Evolutionary conservation across 208 protist genomes (phyloP).

Genomic region (Leishmania tropica): DNA sequence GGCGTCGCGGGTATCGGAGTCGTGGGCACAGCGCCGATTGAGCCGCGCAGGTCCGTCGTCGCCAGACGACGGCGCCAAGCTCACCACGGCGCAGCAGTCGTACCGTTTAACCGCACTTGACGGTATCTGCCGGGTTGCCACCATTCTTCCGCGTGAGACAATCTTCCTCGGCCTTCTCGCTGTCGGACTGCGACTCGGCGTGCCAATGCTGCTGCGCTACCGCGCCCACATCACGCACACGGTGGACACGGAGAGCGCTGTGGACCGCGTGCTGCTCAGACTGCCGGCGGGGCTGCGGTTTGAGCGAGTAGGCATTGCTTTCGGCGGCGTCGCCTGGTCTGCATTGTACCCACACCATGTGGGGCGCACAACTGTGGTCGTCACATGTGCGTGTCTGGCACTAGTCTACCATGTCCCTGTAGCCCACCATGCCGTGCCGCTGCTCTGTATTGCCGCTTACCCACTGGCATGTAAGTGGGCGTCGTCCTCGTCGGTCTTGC

Average conservation of each 20-base stretch:
- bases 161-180: slow-evolving; percentile 24
- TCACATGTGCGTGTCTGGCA: slow-evolving; percentile 17
- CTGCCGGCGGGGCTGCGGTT: background rate
- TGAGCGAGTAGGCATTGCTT: slow-evolving; percentile 32
- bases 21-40: background rate
- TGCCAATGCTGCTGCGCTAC: slow-evolving; percentile 45
- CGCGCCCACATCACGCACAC: slow-evolving; percentile 62
- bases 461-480: background rate
- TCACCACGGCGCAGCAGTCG: background rate
- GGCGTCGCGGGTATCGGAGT: slow-evolving; percentile 11
- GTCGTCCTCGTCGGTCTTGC: background rate
- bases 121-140: background rate
- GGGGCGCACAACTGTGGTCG: slow-evolving; percentile 1
- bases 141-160: background rate
- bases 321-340: slow-evolving; percentile 19
- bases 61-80: background rate
- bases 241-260: slow-evolving; percentile 37
- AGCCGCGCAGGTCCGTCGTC: background rate
- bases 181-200: slow-evolving; percentile 30
- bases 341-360: slow-evolving; percentile 15
- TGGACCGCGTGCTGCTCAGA: slow-evolving; percentile 33
- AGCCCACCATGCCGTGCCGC: slow-evolving; percentile 50
- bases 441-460: slow-evolving; percentile 23
- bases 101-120: background rate
- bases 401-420: slow-evolving; percentile 42